phyloP scores from a whole-genome alignment of 371 early-diverging fungal species.

The Blakeslea trispora region DNA sequence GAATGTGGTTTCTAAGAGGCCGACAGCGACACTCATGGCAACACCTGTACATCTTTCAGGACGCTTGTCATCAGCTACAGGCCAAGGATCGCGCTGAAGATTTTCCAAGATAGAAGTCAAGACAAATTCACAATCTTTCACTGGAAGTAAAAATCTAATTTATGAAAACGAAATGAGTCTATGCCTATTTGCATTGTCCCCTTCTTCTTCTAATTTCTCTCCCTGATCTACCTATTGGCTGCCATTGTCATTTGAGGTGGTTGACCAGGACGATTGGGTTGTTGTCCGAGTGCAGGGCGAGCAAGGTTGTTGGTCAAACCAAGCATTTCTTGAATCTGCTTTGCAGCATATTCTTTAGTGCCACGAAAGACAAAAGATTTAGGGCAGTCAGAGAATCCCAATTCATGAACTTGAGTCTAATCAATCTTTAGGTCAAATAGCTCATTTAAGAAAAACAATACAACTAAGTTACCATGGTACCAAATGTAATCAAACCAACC shows the following conservation, averaged over 20 bases:
- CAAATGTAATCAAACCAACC: conserved; percentile 97
- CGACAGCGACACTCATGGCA: conserved; percentile 95
- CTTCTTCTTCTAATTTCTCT: no score
- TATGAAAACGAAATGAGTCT: no score
- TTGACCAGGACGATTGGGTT: conserved; percentile 69
- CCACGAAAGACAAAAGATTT: conserved; percentile 99
- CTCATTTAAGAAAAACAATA: background rate
- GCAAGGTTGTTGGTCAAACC: conserved; percentile 63
- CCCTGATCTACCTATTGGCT: conserved; percentile 57
- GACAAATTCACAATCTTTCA: conserved; percentile 94
- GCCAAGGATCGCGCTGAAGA: conserved; percentile 99
- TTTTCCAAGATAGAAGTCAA: conserved; percentile 94
- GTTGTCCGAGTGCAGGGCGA: conserved; percentile 52
- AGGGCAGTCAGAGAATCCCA: conserved; percentile 93
- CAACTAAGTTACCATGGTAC: conserved; percentile 88
- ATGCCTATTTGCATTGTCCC: no score
- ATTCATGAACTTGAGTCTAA: conserved; percentile 91
- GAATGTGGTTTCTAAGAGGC: conserved; percentile 92
- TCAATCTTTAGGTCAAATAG: no score
- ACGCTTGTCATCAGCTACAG: conserved; percentile 92
- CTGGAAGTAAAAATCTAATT: conserved; percentile 88
- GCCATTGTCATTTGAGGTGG: conserved; percentile 47
- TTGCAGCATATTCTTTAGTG: conserved; percentile 92
- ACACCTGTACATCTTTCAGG: conserved; percentile 98
- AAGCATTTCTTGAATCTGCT: conserved; percentile 97